phyloP scores from a whole-genome alignment of 2,329 filamentous ascomycete genomes.

The Beauveria scarabaeidicola region DNA sequence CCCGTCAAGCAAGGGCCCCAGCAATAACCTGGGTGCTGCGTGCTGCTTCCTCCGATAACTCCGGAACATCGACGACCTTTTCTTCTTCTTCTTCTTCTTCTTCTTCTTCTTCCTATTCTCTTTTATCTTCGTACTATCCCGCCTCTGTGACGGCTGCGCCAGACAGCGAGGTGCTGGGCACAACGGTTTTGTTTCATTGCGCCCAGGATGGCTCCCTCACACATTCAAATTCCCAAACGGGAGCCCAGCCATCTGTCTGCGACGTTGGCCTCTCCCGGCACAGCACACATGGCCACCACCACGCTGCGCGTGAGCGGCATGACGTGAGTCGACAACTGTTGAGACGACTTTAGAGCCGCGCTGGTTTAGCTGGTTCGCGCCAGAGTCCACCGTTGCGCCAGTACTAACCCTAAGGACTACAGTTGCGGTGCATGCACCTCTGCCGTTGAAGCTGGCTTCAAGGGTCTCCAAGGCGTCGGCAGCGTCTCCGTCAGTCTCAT shows the following conservation, averaged over 20 bases:
- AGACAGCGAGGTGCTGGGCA: slow-evolving; percentile 5
- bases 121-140: neutral
- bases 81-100: neutral
- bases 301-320: slow-evolving; percentile 86
- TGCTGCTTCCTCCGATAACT: neutral
- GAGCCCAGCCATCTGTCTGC: slow-evolving; percentile 21
- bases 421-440: slow-evolving; percentile 90
- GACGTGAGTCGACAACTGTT: slow-evolving; percentile 45
- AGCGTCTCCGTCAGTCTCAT: slow-evolving; percentile 87
- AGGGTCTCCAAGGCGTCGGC: slow-evolving; percentile 69
- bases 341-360: neutral
- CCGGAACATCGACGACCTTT: neutral
- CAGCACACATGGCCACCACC: slow-evolving; percentile 71
- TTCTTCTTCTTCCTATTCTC: neutral
- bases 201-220: slow-evolving; percentile 40
- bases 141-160: neutral
- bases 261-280: slow-evolving; percentile 11
- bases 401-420: slow-evolving; percentile 36
- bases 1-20: neutral
- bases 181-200: neutral
- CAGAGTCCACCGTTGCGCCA: neutral
- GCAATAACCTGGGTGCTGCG: neutral
- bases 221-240: slow-evolving; percentile 39
- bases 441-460: slow-evolving; percentile 87
- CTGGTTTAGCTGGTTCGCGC: neutral